phyloP scores from a whole-genome alignment of 2,329 filamentous ascomycete species.

The Didymella pomorum region DNA sequence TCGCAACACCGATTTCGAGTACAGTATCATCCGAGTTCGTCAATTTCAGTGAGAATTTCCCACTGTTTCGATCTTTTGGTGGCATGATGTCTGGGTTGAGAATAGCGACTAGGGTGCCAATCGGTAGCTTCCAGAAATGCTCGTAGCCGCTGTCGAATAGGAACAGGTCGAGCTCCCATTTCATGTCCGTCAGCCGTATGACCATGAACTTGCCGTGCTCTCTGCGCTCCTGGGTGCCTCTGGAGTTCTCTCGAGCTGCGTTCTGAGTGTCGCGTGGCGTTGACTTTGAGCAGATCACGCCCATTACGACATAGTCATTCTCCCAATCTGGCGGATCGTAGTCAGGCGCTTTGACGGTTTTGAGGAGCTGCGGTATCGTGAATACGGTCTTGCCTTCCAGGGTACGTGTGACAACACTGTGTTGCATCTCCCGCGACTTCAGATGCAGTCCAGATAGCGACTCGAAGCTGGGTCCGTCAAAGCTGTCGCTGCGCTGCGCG shows the following conservation, averaged over 20 bases:
- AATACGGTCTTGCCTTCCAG: conserved; percentile 80
- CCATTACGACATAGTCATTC: conserved; percentile 88
- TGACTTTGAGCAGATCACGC: conserved; percentile 87
- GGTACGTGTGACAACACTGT: conserved; percentile 79
- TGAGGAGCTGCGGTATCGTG: conserved; percentile 80
- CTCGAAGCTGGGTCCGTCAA: conserved; percentile 68
- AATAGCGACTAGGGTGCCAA: conserved; percentile 90
- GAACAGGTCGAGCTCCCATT: conserved; percentile 90
- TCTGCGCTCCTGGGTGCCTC: conserved; percentile 54
- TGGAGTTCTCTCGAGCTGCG: conserved; percentile 52
- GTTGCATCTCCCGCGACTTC: conserved; percentile 81
- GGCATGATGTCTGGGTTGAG: conserved; percentile 93
- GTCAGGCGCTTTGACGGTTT: conserved; percentile 79
- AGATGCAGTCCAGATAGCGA: conserved; percentile 86
- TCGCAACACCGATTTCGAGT: conserved; percentile 83
- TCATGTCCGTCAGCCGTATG: conserved; percentile 83
- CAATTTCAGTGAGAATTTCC: conserved; percentile 84
- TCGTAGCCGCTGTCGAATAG: conserved; percentile 91
- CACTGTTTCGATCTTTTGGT: conserved; percentile 79
- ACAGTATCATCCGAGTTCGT: conserved; percentile 87
- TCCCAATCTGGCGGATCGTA: conserved; percentile 84
- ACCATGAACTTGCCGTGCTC: conserved; percentile 89
- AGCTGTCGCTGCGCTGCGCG: conserved; percentile 52
- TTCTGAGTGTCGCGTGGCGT: conserved; percentile 72
- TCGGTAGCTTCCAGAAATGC: conserved; percentile 90